Percentiles rank a stretch among this genome's conserved stretches.
These are phyloP conservation scores for Aspergillus incahuasiensis DNA, from an alignment of 495 filamentous ascomycete genomes.

Conservation along the genomic window DNA sequence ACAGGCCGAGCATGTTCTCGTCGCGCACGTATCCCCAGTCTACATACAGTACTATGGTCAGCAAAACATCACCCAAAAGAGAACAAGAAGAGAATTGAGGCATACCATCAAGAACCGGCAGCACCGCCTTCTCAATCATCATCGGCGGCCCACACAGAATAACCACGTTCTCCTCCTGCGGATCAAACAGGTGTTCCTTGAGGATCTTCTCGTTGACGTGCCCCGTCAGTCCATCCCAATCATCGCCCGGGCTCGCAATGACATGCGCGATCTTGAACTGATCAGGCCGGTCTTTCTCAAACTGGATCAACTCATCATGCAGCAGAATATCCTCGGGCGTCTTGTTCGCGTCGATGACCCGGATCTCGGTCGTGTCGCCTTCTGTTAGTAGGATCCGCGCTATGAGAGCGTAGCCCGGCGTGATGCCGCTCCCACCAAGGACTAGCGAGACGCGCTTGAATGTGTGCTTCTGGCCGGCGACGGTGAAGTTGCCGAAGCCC, in stretches of 20 bases:
- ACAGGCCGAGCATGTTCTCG: neutral
- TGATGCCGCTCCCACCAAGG: too few relatives aligned
- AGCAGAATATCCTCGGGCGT: neutral
- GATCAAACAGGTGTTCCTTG: neutral
- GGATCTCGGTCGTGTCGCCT: neutral
- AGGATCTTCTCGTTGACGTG: neutral
- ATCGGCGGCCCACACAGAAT: neutral
- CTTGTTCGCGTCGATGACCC: neutral
- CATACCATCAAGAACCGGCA: neutral
- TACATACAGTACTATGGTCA: too few relatives aligned
- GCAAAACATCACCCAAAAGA: too few relatives aligned
- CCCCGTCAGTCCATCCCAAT: too few relatives aligned
- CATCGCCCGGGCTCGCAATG: neutral
- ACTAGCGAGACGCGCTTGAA: neutral
- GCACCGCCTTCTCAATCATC: neutral
- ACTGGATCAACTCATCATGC: neutral
- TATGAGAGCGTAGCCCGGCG: too few relatives aligned
- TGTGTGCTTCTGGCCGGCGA: too few relatives aligned
- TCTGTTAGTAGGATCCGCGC: neutral
- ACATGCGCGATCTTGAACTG: neutral
- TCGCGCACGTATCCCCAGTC: neutral
- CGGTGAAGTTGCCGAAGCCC: too few relatives aligned
- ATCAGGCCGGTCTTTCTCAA: neutral
- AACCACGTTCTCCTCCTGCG: neutral
- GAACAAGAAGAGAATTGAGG: too few relatives aligned